Evolutionary conservation across 1,139 yeast species (phyloP).

Genomic region (Magnusiomyces paraingens): DNA sequence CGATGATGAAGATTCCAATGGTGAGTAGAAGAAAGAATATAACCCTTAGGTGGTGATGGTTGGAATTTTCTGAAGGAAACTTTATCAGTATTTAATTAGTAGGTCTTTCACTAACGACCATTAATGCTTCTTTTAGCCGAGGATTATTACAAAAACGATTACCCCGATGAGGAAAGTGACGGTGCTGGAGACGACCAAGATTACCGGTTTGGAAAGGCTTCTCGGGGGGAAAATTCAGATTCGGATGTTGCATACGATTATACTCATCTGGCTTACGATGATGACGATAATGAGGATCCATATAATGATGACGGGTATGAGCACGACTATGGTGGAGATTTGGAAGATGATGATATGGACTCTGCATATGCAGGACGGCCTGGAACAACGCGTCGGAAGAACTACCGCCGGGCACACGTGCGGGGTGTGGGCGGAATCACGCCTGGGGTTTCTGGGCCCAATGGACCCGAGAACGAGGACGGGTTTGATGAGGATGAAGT

Average conservation of each 20-base stretch:
- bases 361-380: slow-evolving; percentile 12
- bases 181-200: slow-evolving; percentile 24
- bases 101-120: no score
- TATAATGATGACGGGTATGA: not conserved
- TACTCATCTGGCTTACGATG: not conserved
- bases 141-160: slow-evolving; percentile 85
- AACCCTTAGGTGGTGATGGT: no score
- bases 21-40: no score
- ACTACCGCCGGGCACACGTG: slow-evolving; percentile 7
- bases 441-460: slow-evolving; percentile 11
- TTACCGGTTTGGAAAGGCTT: slow-evolving; percentile 1
- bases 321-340: not conserved
- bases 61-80: no score
- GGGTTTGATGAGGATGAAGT: slow-evolving; percentile 18
- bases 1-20: slow-evolving; percentile 76
- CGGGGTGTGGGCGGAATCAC: slow-evolving; percentile 19
- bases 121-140: slow-evolving; percentile 52
- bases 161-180: slow-evolving; percentile 73
- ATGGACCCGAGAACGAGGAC: slow-evolving; percentile 1
- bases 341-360: slow-evolving; percentile 3
- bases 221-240: no score
- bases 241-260: not conserved
- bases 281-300: not conserved
- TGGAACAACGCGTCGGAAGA: slow-evolving; percentile 5
- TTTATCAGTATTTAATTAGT: no score